Evolutionary conservation across 768 basidiomycete genomes (phyloP), one percentile per base, ranked within the genome.

Genomic region (Lactarius akahatsu): DNA sequence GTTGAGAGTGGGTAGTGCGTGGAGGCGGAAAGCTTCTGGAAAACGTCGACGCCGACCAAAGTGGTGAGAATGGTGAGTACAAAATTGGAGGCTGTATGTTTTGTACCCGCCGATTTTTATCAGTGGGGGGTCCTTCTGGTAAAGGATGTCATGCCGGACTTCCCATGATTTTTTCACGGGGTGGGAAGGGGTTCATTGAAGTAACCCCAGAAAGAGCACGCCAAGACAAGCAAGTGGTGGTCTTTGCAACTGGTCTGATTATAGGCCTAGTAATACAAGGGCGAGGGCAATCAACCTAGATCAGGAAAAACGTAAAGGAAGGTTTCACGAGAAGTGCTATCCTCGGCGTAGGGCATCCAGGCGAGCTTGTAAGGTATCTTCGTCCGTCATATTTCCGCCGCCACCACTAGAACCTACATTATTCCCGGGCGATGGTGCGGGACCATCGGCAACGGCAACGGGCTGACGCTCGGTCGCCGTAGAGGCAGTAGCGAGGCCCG

Each of bases 361-460:
- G 68, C 97, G 82, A 20, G 95, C 94, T 78, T 98, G 97, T 61
- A 99, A 81, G 45, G 91, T 92, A 75, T 97, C 96, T 77, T 98
- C 92, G 70, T 96, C 96, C 1, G 88, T 82, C 69, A 79, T 73
- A 41, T 77, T 80, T 40, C 75, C 81, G 2, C 77, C 73, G 20
- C 79, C 80, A 23, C 76, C 77, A 23, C 79, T 80, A 30, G 77
- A 77, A 50, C 75, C 76, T 23, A 38, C 36, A 38, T 79, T 77
- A 16, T 79, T 63, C 20, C 71, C 72, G 57, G 72, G 76, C 41
- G 79, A 71, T 3, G 80, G 74, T 23, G 81, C 82, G 3, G 79
- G 79, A 8, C 83, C 75, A 67, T 92, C 92, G 16, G 94, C 96
- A 28, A 98, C 76, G 3, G 94, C 95, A 10, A 99, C 91, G 0